Base-by-base conservation (phyloP, 805 yeast genomes). In the Wickerhamiella australiensis region DNA sequence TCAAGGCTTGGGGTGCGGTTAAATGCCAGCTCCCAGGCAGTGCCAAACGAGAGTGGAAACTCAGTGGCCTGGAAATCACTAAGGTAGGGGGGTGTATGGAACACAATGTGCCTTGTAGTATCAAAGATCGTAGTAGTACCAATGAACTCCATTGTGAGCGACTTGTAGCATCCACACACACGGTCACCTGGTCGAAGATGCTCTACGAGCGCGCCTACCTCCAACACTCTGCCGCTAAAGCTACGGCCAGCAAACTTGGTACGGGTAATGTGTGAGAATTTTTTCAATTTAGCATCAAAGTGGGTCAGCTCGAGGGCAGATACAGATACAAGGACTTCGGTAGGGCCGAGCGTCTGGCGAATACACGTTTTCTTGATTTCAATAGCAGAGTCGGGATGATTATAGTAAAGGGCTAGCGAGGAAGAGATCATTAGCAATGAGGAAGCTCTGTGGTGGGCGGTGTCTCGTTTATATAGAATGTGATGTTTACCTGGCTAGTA, bases 21-120 rank as follows among this genome's bases (percentile, higher is more conserved):
- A 8, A 60, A 59, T 23, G 73, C 61, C 45, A 70, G 58, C 47
- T 68, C 60, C 54, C 59, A 70, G 0, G 90, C 88, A 4, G 94
- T 80, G 15, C 78, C 77, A 55, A 73, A 76, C 0, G 77, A 79
- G 54, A 80, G 63, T 0, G 85, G 83, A 64, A 76, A 74, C 1
- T 85, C 74, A 2, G 83, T 81, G 43, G 88, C 85, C 56, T 78
- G 75, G 33, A 67, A 73, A 50, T 68, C 62, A 2, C 74, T 56
- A 44, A 82, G 52, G 23, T 67, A 68, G 2, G 62, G 60, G 2
- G 85, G 81, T 42, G 73, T 72, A 45, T 67, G 68, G 18, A 71
- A 58, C 18, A 77, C 59, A 1, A 72, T 64, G 56, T 80, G 85
- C 23, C 37, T 37, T 4, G 12, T 17, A 18, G 29, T 26, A 22